A percentile compares a stretch with the other conserved stretches of the same genome.
Conservation (phyloP, 1,284 basidiomycete genomes). For the Leccinum ponderosum region DNA sequence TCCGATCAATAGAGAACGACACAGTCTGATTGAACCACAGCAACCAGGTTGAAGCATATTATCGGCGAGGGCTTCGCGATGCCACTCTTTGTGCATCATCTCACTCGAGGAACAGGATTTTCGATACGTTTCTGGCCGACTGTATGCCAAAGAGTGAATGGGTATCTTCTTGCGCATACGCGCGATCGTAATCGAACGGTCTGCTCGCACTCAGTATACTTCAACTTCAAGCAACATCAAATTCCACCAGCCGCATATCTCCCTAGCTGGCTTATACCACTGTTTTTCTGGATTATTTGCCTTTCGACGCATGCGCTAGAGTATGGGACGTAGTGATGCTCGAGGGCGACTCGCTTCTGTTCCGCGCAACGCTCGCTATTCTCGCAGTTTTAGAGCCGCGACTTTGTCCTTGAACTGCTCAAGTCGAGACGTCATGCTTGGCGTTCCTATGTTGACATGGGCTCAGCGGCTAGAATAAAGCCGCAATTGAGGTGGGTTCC, state of each 20-base stretch:
- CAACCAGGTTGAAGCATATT: slow-evolving; percentile 76
- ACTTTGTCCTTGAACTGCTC: slow-evolving; percentile 72
- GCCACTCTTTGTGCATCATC: slow-evolving; percentile 3
- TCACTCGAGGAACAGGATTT: slow-evolving; percentile 61
- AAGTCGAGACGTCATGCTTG: slow-evolving; percentile 24
- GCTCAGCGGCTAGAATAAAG: slow-evolving; percentile 77
- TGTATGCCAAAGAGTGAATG: slow-evolving; percentile 88
- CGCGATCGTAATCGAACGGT: slow-evolving; percentile 3
- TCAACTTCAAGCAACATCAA: slow-evolving; percentile 93
- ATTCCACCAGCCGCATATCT: slow-evolving; percentile 80
- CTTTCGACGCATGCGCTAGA: slow-evolving; percentile 84
- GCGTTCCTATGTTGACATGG: not conserved
- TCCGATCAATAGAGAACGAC: slow-evolving; percentile 14
- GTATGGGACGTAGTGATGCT: slow-evolving; percentile 89
- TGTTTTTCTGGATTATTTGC: slow-evolving; percentile 83
- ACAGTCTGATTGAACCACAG: slow-evolving; percentile 31
- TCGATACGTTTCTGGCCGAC: slow-evolving; percentile 89
- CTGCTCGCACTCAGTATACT: slow-evolving; percentile 63
- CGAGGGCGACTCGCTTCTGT: slow-evolving; percentile 87
- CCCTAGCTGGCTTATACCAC: slow-evolving; percentile 76
- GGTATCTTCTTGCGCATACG: not conserved
- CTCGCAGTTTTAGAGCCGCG: slow-evolving; percentile 86
- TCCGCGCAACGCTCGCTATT: slow-evolving; percentile 81
- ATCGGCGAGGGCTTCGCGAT: slow-evolving; percentile 41
- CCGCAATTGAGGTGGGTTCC: slow-evolving; percentile 71